Evolutionary conservation across 2,329 filamentous ascomycete species (phyloP).

Genomic region (Coniochaeta hoffmannii): DNA sequence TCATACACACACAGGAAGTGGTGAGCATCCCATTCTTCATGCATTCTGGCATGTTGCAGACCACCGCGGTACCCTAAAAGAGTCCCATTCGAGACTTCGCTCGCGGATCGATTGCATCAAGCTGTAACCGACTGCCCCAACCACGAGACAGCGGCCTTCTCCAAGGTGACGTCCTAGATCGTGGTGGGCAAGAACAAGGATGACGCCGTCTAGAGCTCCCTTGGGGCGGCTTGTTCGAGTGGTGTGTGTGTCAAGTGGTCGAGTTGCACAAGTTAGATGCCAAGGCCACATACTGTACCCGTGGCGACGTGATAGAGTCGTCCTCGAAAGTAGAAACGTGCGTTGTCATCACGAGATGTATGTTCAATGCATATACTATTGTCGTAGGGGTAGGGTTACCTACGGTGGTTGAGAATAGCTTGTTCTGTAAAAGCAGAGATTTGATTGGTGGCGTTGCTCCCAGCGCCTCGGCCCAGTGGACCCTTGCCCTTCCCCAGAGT

Average conservation of each 20-base stretch:
- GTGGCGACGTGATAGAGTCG: not conserved
- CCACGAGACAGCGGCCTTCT: constrained; percentile 28
- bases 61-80: too few relatives aligned
- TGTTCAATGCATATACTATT: too few relatives aligned
- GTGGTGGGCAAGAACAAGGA: constrained; percentile 29
- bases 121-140: constrained; percentile 27
- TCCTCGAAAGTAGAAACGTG: too few relatives aligned
- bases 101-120: constrained; percentile 33
- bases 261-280: too few relatives aligned
- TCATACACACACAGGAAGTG: too few relatives aligned
- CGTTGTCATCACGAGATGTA: too few relatives aligned
- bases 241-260: constrained; percentile 4
- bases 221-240: constrained; percentile 7
- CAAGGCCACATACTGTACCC: too few relatives aligned
- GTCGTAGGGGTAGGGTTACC: too few relatives aligned
- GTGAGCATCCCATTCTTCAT: too few relatives aligned
- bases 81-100: too few relatives aligned
- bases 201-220: constrained; percentile 29
- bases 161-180: constrained; percentile 31
- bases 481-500: not conserved
- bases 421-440: not conserved
- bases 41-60: too few relatives aligned
- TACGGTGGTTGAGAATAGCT: too few relatives aligned
- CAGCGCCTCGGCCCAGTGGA: not conserved
- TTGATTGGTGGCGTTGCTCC: not conserved